Evolutionary conservation across 352 stramenopile genomes (phyloP).

Genomic region (Peronospora destructor): DNA sequence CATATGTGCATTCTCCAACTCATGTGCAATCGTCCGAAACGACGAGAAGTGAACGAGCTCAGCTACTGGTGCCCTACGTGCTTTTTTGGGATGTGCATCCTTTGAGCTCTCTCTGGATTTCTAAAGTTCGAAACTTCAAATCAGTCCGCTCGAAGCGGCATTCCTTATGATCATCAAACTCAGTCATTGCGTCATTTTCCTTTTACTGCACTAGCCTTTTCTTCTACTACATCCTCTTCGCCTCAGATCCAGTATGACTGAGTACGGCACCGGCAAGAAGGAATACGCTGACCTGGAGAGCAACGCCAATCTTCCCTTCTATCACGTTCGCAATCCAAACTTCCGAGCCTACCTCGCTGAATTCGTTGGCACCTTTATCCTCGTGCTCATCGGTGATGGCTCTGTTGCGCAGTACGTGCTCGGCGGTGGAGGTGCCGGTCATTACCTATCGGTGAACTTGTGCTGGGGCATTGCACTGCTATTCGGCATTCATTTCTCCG

Average conservation of each 20-base stretch:
- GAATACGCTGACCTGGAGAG: constrained; percentile 30
- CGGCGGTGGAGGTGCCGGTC: constrained; percentile 35
- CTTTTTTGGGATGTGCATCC: constrained; percentile 7
- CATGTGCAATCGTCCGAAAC: too few relatives aligned
- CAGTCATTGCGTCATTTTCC: constrained; percentile 26
- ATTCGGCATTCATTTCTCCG: constrained; percentile 50
- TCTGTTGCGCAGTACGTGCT: constrained; percentile 56
- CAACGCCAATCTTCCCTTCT: constrained; percentile 25
- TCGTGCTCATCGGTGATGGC: constrained; percentile 53
- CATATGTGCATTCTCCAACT: too few relatives aligned
- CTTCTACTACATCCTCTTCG: not conserved
- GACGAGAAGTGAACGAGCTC: not conserved
- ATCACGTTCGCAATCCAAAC: constrained; percentile 28
- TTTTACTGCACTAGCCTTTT: constrained; percentile 5
- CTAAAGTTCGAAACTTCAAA: constrained; percentile 11
- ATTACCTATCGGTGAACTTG: constrained; percentile 47
- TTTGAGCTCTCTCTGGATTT: not conserved
- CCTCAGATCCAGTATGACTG: constrained; percentile 21
- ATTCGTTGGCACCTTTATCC: constrained; percentile 57
- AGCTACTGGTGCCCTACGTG: constrained; percentile 13
- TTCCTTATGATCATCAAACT: not conserved
- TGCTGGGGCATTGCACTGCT: constrained; percentile 58
- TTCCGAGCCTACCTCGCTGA: constrained; percentile 52
- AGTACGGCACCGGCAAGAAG: constrained; percentile 31
- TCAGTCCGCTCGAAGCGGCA: not conserved